Percentiles rank a stretch among this genome's conserved stretches.
phyloP scores from a whole-genome alignment of 2,329 filamentous ascomycete genomes.

The Zopfia rhizophila region DNA sequence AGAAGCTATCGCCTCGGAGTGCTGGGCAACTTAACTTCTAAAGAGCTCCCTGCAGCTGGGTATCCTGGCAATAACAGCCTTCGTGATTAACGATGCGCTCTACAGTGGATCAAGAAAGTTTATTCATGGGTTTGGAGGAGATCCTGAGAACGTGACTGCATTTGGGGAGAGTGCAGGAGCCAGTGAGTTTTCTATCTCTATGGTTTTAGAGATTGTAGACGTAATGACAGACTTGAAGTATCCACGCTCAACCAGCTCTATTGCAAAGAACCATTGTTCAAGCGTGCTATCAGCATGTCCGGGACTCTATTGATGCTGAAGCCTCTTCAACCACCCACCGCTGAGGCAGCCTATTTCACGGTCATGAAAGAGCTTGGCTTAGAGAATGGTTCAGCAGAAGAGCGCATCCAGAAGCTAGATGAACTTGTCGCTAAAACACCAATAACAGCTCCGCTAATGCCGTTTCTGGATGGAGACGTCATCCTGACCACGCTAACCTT shows the following conservation, averaged over 20 bases:
- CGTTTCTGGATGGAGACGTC: constrained; percentile 56
- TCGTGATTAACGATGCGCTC: constrained; percentile 45
- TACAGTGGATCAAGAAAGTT: constrained; percentile 48
- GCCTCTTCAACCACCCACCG: constrained; percentile 45
- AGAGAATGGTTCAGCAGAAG: constrained; percentile 39
- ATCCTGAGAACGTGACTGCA: constrained; percentile 44
- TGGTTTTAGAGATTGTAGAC: constrained; percentile 6
- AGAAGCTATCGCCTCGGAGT: constrained; percentile 38
- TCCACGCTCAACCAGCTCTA: constrained; percentile 31
- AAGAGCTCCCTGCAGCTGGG: constrained; percentile 56
- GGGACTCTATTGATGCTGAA: constrained; percentile 50
- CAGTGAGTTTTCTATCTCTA: constrained; percentile 38
- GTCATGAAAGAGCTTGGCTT: constrained; percentile 53
- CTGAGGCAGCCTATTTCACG: constrained; percentile 54
- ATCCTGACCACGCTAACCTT: constrained; percentile 36
- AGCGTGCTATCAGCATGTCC: constrained; percentile 35
- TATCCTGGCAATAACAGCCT: constrained; percentile 41
- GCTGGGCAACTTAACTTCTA: constrained; percentile 54
- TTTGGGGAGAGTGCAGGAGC: constrained; percentile 60
- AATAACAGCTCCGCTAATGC: constrained; percentile 43
- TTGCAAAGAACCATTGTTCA: constrained; percentile 31
- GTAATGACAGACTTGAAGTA: constrained; percentile 15
- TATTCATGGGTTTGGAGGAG: constrained; percentile 49
- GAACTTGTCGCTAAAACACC: constrained; percentile 53
- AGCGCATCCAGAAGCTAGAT: constrained; percentile 53